Base-by-base conservation (phyloP, 2,329 filamentous ascomycete species). In the Curvularia sp. region DNA sequence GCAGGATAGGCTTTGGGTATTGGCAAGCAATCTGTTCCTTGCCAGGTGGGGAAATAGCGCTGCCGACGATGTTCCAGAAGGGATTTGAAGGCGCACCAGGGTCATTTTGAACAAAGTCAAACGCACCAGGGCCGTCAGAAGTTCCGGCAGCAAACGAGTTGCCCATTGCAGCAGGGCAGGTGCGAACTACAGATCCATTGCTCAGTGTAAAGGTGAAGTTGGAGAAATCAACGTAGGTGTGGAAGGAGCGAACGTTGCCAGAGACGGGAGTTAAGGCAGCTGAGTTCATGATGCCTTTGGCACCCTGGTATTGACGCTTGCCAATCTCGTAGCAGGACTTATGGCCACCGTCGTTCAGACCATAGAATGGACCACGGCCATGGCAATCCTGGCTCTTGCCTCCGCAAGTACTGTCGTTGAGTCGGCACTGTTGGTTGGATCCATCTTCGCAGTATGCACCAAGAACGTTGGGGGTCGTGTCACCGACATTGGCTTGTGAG, bases 71-170 rank as follows among this genome's bases (percentile, higher is more conserved):
- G 24, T 83, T 81, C 94, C 94, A 97, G 4, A 97, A 79, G 0
- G 92, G 92, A 63, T 90, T 93, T 41, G 88, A 85, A 0, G 92
- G 89, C n/a, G 86, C 82, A 31, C 88, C 88, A 0, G 89, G 88
- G 64, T 91, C 86, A 64, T 93, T 93, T 73, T 98, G 94, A 1
- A 91, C 95, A 74, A 98, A 97, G 77, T 98, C 94, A 70, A 97
- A 96, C 0, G 88, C 88, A 0, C 94, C 94, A 0, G 94, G 93
- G 5, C 94, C 92, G 74, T 98, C 94, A 0, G 92, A 91, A 0
- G 94, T 98, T 10, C 94, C 94, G 0, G 91, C 94, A 0, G 94
- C 94, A 73, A 98, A 98, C 0, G 91, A 93, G 74, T 95, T 96
- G 5, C 94, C 94, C 59, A 98, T 80, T 0, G 93, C 92, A 0